Conservation (phyloP, 2,329 filamentous ascomycete genomes). For the Byssothecium circinans region DNA sequence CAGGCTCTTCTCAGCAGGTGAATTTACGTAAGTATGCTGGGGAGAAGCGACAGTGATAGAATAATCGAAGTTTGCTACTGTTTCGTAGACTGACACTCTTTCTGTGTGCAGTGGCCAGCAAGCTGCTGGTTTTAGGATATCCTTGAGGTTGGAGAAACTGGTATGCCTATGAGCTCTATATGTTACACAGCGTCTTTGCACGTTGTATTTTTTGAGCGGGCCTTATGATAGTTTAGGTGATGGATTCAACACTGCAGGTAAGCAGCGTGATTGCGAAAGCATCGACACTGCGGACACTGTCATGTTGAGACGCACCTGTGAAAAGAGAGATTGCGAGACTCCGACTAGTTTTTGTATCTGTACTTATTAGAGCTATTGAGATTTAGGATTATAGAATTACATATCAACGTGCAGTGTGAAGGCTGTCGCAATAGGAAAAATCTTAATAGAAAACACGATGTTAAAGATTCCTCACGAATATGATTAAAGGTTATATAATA, state of each 20-base stretch:
- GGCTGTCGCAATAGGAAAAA: too few relatives aligned
- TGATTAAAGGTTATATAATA: too few relatives aligned
- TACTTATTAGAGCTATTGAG: too few relatives aligned
- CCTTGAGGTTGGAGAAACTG: conserved; percentile 41
- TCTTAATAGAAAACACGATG: too few relatives aligned
- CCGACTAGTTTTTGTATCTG: too few relatives aligned
- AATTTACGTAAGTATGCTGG: conserved; percentile 16
- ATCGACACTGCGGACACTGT: background rate
- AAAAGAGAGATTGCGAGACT: too few relatives aligned
- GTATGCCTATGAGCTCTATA: conserved; percentile 48
- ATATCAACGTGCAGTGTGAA: too few relatives aligned
- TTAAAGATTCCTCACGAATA: too few relatives aligned
- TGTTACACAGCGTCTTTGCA: conserved; percentile 40
- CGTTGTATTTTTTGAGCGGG: conserved; percentile 44
- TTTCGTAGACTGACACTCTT: conserved; percentile 41
- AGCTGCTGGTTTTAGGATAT: conserved; percentile 12
- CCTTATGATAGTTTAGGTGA: conserved; percentile 52
- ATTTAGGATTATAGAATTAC: too few relatives aligned
- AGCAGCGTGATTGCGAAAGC: background rate
- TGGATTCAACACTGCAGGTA: conserved; percentile 41
- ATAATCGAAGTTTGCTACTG: conserved; percentile 39
- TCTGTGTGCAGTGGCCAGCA: conserved; percentile 48
- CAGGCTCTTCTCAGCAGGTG: conserved; percentile 39
- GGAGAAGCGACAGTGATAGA: conserved; percentile 23
- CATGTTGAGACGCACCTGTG: conserved; percentile 17